Evolutionary conservation across 768 basidiomycete species (phyloP).

Genomic region (Tricholoma furcatifolium): DNA sequence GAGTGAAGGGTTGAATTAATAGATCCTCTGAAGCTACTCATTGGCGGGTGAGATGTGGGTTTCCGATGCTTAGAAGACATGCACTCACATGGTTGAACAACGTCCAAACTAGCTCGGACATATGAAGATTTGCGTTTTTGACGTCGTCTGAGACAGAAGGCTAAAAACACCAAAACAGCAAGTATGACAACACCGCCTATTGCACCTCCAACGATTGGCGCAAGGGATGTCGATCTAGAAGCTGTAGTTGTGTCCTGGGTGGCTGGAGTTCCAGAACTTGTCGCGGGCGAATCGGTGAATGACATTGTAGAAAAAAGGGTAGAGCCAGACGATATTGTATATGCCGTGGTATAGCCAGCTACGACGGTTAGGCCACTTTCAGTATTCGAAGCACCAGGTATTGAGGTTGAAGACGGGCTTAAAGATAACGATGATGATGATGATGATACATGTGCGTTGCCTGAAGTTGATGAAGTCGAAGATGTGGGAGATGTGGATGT

Average conservation of each 20-base stretch:
- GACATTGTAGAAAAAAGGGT: too few relatives aligned
- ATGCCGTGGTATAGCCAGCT: neutral
- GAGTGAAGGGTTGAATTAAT: neutral
- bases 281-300: too few relatives aligned
- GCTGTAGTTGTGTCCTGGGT: too few relatives aligned
- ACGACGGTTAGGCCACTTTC: neutral
- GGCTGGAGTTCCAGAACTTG: too few relatives aligned
- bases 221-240: neutral
- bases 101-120: neutral
- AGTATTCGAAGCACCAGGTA: neutral
- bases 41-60: neutral
- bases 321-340: neutral
- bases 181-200: constrained; percentile 2
- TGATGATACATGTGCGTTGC: neutral
- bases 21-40: neutral
- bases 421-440: neutral
- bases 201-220: constrained; percentile 6
- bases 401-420: neutral
- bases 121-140: too few relatives aligned
- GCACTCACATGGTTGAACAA: neutral
- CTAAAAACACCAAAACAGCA: neutral
- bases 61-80: neutral
- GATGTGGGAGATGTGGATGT: neutral
- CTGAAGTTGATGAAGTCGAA: too few relatives aligned
- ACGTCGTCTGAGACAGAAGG: neutral